Base-by-base conservation (phyloP, 2,329 filamentous ascomycete species). In the Aureobasidium sp. region DNA sequence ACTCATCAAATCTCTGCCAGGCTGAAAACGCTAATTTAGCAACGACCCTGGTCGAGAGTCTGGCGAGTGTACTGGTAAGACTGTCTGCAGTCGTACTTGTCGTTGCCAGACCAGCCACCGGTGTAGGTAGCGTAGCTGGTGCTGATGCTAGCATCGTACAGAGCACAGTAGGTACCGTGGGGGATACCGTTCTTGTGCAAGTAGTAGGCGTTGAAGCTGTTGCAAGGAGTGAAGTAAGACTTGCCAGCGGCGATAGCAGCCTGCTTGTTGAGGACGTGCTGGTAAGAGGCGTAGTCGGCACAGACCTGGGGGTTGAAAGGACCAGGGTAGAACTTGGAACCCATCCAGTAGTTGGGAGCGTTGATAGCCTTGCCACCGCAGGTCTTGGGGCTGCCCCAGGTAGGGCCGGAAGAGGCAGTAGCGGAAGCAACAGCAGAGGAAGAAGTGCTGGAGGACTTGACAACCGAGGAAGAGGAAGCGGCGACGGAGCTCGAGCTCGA, bases 321-420 rank as follows among this genome's bases (percentile, higher is more conserved):
- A 20, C 68, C 69, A 23, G 68, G 62, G 64, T 69, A 68, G 63
- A 67, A 70, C 34, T 69, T 64, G 46, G 63, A 64, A 27, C 66
- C 67, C 55, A 64, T 61, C 61, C 61, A 64, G 51, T 63, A 62
- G 39, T 61, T 56, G 29, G 63, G 60, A 23, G 56, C 26, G 55
- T 64, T 58, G 63, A 65, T 61, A 13, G 64, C 65, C 32, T 65
- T 66, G 46, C 61, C 61, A 13, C 65, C 65, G 48, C 65, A 63
- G n/a, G 63, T 67, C 61, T 66, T 64, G 69, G 67, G 50, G 70
- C 70, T 55, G 68, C 69, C 42, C 68, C 69, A 66, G 65, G 68
- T 57, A 62, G 67, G 8, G 26, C 29, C 32, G 20, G 51, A 27
- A 6, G 63, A 32, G 13, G 50, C 20, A n/a, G 29, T 36, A 8